Conservation (phyloP, 2,329 filamentous ascomycete genomes). For the Epichloe elymi region DNA sequence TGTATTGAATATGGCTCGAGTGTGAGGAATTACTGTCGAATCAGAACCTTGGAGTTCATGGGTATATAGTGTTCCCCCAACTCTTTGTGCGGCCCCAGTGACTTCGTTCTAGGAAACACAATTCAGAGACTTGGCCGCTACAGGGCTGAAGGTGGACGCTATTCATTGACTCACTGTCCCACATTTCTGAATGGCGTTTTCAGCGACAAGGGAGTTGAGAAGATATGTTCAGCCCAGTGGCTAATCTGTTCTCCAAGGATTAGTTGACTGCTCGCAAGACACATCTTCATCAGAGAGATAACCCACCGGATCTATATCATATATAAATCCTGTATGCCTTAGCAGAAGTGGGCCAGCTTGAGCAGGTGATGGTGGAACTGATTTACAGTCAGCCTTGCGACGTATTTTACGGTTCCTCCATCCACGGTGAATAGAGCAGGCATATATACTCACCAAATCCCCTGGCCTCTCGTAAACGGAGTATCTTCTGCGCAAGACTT, state of each 20-base stretch:
- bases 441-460: constrained; percentile 32
- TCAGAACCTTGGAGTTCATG: constrained; percentile 35
- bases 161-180: constrained; percentile 21
- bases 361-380: constrained; percentile 17
- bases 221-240: constrained; percentile 51
- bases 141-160: neutral
- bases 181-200: constrained; percentile 31
- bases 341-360: constrained; percentile 21
- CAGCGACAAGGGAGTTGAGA: constrained; percentile 38
- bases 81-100: constrained; percentile 31
- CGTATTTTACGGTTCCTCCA: too few relatives aligned
- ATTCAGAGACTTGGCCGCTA: neutral
- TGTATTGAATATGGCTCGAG: constrained; percentile 1
- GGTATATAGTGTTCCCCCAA: constrained; percentile 32
- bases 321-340: constrained; percentile 16
- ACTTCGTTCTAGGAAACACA: constrained; percentile 26
- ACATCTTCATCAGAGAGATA: neutral
- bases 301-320: constrained; percentile 13
- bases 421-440: neutral
- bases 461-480: constrained; percentile 38
- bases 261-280: neutral
- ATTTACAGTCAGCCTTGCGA: neutral
- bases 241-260: constrained; percentile 23
- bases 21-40: constrained; percentile 32
- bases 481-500: constrained; percentile 31